Conservation (phyloP, 139 green algal species). For the Tetraselmis chui region DNA sequence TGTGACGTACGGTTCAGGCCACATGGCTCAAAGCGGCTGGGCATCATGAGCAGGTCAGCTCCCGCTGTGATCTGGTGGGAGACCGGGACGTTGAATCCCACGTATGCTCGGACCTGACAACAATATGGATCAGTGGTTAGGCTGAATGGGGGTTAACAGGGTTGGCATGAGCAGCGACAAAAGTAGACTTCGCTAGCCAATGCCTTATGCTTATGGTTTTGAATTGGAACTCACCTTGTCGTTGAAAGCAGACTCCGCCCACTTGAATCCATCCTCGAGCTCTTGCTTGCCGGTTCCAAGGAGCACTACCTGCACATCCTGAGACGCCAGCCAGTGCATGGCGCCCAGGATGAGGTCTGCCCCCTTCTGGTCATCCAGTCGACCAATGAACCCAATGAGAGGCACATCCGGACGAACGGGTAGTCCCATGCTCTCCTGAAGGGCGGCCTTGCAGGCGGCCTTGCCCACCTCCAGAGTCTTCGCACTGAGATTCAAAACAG, state of each 20-base stretch:
- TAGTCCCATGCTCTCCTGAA: constrained; percentile 46
- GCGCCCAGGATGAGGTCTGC: constrained; percentile 36
- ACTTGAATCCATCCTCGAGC: constrained; percentile 54
- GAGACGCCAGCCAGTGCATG: constrained; percentile 22
- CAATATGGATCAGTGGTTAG: too few species aligned
- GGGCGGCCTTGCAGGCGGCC: constrained; percentile 31
- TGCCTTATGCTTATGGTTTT: too few species aligned
- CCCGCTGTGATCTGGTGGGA: constrained; percentile 57
- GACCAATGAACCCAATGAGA: constrained; percentile 87
- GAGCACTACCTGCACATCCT: constrained; percentile 67
- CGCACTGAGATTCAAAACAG: too few species aligned
- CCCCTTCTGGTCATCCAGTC: constrained; percentile 79
- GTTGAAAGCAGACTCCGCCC: constrained; percentile 12
- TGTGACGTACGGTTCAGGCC: constrained; percentile 56
- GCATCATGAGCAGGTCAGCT: constrained; percentile 81
- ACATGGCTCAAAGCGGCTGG: constrained; percentile 74
- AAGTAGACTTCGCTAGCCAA: too few species aligned
- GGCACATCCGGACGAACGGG: constrained; percentile 42
- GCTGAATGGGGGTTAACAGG: too few species aligned
- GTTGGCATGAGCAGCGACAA: too few species aligned
- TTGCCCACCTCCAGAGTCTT: constrained; percentile 36
- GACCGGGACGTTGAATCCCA: constrained; percentile 85
- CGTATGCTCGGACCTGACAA: constrained; percentile 74
- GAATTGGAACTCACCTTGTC: background rate
- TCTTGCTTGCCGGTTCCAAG: constrained; percentile 65